phyloP scores from a whole-genome alignment of 495 filamentous ascomycete genomes.

The Neurospora sp. region DNA sequence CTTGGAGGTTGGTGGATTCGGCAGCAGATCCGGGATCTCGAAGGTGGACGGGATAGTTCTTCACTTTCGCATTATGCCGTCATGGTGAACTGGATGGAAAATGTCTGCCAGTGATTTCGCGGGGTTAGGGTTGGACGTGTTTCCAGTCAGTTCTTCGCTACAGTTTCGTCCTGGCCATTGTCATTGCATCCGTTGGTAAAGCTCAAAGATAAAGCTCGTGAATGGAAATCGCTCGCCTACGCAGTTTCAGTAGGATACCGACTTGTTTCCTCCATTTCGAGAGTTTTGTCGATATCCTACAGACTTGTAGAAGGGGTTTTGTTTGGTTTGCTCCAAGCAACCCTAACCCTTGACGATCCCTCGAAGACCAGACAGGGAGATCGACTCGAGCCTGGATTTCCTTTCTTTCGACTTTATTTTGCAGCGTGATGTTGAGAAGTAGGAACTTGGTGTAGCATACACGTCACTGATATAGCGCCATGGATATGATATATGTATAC shows the following conservation, averaged over 20 bases:
- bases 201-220: background rate
- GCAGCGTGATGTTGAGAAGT: background rate
- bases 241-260: background rate
- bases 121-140: slow-evolving; percentile 17
- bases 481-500: background rate
- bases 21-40: background rate
- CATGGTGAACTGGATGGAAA: background rate
- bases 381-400: background rate
- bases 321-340: background rate
- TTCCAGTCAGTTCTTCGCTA: background rate
- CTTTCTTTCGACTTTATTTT: background rate
- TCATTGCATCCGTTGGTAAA: background rate
- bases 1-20: slow-evolving; percentile 3
- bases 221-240: background rate
- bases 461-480: background rate
- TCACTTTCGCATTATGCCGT: background rate
- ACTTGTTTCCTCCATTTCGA: background rate
- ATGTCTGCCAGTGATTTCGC: background rate
- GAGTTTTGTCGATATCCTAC: background rate
- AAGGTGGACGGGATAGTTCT: background rate
- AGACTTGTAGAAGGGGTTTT: background rate
- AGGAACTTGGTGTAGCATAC: background rate
- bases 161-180: background rate
- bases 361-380: background rate
- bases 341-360: background rate